Evolutionary conservation across 768 basidiomycete species (phyloP).

Genomic region (Inosperma sp.): DNA sequence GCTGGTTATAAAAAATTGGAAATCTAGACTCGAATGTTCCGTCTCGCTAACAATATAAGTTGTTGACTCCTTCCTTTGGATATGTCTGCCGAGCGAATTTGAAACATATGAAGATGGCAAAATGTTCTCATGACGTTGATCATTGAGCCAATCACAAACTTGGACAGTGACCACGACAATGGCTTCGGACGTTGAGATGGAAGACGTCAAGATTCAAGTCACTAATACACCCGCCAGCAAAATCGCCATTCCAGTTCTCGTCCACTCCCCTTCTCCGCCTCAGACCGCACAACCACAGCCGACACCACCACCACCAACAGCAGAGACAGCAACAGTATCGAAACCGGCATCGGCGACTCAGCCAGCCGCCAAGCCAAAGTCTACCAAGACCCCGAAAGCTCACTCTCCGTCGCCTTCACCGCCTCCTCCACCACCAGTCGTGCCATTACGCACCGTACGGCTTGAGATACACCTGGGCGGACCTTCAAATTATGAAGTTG

Average conservation of each 20-base stretch:
- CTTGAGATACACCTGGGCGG: slow-evolving; percentile 69
- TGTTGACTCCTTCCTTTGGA: no score
- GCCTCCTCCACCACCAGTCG: slow-evolving; percentile 49
- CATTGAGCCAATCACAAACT: slow-evolving; percentile 15
- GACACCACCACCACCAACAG: slow-evolving; percentile 33
- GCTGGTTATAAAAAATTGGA: no score
- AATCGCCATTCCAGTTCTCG: slow-evolving; percentile 30
- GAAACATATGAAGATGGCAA: background rate
- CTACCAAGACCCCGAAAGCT: slow-evolving; percentile 27
- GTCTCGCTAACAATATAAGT: no score
- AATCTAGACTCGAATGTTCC: no score
- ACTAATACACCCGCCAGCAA: slow-evolving; percentile 14
- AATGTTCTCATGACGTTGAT: slow-evolving; percentile 23
- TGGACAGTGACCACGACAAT: slow-evolving; percentile 15
- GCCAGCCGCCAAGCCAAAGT: slow-evolving; percentile 26
- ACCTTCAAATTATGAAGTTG: slow-evolving; percentile 69
- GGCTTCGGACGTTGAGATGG: slow-evolving; percentile 29
- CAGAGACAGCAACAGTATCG: slow-evolving; percentile 30
- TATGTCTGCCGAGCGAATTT: no score
- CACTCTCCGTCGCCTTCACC: slow-evolving; percentile 50
- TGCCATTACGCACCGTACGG: slow-evolving; percentile 58
- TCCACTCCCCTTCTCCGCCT: slow-evolving; percentile 27
- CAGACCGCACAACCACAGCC: slow-evolving; percentile 13
- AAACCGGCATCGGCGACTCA: slow-evolving; percentile 20
- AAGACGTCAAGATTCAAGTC: slow-evolving; percentile 16